phyloP scores from a whole-genome alignment of 352 stramenopile species.

The Phytophthora ohioensis region DNA sequence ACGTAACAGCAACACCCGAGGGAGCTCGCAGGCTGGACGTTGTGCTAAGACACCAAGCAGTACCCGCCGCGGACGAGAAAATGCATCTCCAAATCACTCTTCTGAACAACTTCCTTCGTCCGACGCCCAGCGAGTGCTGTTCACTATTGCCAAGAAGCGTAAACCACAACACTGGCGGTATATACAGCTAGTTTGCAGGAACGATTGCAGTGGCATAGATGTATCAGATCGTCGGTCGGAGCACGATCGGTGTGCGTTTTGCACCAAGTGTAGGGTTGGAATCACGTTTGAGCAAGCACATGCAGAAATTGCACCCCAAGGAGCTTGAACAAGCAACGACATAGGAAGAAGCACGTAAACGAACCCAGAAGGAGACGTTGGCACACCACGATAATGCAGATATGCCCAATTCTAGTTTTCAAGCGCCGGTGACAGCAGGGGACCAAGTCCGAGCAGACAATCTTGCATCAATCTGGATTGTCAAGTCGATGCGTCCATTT shows the following conservation, averaged over 20 bases:
- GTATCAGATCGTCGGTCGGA: neutral
- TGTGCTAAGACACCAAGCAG: too few relatives aligned
- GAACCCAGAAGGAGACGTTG: neutral
- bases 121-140: too few relatives aligned
- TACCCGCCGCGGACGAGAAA: too few relatives aligned
- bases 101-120: too few relatives aligned
- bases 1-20: too few relatives aligned
- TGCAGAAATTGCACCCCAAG: neutral
- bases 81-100: too few relatives aligned
- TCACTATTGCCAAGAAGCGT: neutral
- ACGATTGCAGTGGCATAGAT: neutral
- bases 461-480: constrained; percentile 2
- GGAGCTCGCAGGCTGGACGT: too few relatives aligned
- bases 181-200: neutral
- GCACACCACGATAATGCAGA: neutral
- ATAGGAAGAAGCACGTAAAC: neutral
- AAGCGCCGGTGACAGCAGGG: neutral
- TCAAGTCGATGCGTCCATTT: neutral
- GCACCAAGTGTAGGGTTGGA: neutral
- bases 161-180: neutral
- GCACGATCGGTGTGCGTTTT: constrained; percentile 2
- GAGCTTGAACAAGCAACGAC: neutral
- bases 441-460: constrained; percentile 1
- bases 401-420: too few relatives aligned
- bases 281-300: neutral